Evolutionary conservation across 1,284 basidiomycete genomes (phyloP), one percentile per base, ranked within the genome.

Genomic region (Somion occarium): DNA sequence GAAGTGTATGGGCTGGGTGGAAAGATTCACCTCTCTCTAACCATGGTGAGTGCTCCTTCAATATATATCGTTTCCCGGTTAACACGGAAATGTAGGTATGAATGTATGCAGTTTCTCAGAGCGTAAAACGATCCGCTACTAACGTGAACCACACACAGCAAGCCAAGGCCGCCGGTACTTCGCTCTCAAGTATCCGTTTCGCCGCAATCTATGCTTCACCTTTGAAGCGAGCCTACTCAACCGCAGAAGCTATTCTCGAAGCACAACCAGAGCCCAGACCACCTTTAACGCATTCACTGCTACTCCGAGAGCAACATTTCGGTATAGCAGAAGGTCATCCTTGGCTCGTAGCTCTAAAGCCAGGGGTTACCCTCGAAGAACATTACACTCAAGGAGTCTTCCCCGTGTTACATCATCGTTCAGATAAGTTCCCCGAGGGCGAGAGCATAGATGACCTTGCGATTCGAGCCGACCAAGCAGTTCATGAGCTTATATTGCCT

Each of bases 1-100:
- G 22, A 24, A 39, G n/a, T 38, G 27, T 51, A 38, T 51, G 49
- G 49, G 49, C 49, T 24, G 49, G 93, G 9, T 91, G 87, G 79
- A 78, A 77, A 53, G 91, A 96, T 67, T 83, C 92, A 1, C 82
- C 88, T 0, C 74, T 95, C 3, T 88, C 89, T 15, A 85, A 85
- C 58, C 89, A 93, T 66, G 93, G 92, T 87, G 62, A 66, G 75
- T 69, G 15, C 9, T 38, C n/a, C n/a, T n/a, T n/a, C n/a, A 23
- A 44, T 23, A 22, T 15, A 5, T 25, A 22, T 42, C 43, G 19
- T 44, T 9, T 44, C n/a, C 15, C 5, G 25, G 23, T 5, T 23
- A n/a, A 18, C 43, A 46, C 5, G n/a, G 0, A 7, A 7, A 7
- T 34, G 22, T 60, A 88, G 85, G 86, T 30, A 83, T 85, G 75